Base-by-base conservation (phyloP, 768 basidiomycete genomes). In the Lactarius sanguifluus region DNA sequence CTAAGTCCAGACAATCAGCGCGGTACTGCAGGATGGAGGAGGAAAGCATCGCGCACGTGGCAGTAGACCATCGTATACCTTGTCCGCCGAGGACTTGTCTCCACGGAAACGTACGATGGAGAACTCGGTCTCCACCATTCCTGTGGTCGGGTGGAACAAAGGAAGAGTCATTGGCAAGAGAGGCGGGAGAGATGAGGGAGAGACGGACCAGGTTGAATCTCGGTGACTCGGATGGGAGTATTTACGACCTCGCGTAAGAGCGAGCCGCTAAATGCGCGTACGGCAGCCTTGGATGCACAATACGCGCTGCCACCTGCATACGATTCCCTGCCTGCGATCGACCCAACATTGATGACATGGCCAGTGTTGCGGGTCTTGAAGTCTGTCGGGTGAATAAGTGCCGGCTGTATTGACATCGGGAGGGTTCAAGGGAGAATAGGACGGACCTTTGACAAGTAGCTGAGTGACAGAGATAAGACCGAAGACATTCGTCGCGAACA, bases 341-440 rank as follows among this genome's bases (percentile, higher is more conserved):
- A 96, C 9, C 97, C 96, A 59, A 99, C 80, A 77, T 97, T 96
- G 79, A 99, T 98, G 71, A 99, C 81, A 79, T 96, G 94, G 0
- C 94, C 92, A 5, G 85, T 79, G 72, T 89, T 85, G 55, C 64
- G 36, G 45, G 72, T 67, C 57, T 68, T 71, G 64, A 72, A 76
- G 45, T 76, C 77, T 62, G 56, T 47, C 34, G 54, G 72, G 52
- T 28, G 57, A 15, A 18, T 23, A 20, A 30, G 89, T 83, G n/a
- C 47, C 34, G 64, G 66, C 13, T 6, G n/a, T 56, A 13, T 59
- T 20, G 43, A 16, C 23, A n/a, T 56, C 61, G 20, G 30, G 58
- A 58, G 20, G 66, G n/a, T 32, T 28, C 30, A 77, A 80, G 83
- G 72, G 91, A 77, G 43, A 89, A 77, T 23, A 40, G 10, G 38